Base-by-base conservation (phyloP, 768 basidiomycete genomes). In the Wakefieldia striispora region DNA sequence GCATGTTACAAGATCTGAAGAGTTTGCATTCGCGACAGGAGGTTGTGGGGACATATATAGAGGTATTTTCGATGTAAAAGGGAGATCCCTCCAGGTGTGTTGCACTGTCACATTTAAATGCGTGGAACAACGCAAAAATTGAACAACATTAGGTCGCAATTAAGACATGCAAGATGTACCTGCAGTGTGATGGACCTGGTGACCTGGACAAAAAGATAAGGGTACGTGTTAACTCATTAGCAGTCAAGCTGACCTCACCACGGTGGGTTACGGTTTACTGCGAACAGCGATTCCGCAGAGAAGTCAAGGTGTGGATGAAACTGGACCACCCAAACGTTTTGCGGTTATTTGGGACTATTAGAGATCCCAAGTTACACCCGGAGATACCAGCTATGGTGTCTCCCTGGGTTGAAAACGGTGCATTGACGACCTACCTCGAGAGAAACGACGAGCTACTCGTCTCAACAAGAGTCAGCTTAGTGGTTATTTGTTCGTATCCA, bases 381-480 rank as follows among this genome's bases (percentile, higher is more conserved):
- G 26, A 23, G 8, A 27, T 47, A 40, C 45, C 45, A 16, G 45
- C 45, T 6, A 33, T 47, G 45, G 45, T 47, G 10, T 47, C 38
- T 31, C 45, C 45, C 16, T 47, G 45, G 45, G 12, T 29, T 12
- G 38, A 40, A 33, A 21, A 31, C 7, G 37, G 38, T 33, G 29
- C 37, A 33, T 20, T 40, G 5, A 21, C 45, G 17, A 17, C 12
- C 20, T 47, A 47, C 29, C 29, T 47, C 2, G 45, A 33, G 38
- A 6, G 10, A n/a, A 16, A 31, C 21, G 17, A 40, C 1, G 6
- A 40, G 10, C 9, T 47, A 21, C 31, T 27, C 1, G 11, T 27
- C 24, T 2, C 38, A 6, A 21, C 31, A 3, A 39, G 19, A 37
- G 8, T 45, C 6, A 3, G 13, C n/a, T n/a, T 39, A 35, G 37